These are phyloP conservation scores for Neoboletus subvelutipes DNA, from an alignment of 768 basidiomycete species.

Conservation along the genomic window DNA sequence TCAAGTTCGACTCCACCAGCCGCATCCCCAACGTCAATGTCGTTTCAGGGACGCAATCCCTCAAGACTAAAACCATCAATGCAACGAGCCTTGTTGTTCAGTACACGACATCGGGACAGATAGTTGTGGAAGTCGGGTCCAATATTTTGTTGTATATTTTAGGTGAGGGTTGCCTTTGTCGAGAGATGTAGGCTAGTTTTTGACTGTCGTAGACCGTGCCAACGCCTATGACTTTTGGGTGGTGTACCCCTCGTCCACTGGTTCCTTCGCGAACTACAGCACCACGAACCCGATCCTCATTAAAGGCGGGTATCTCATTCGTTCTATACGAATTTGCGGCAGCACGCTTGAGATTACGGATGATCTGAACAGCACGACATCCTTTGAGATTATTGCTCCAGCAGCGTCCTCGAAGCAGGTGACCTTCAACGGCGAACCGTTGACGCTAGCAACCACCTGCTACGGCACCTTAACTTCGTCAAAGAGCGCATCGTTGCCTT, in stretches of 20 bases:
- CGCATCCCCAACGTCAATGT: slow-evolving; percentile 21
- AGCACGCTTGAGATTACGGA: slow-evolving; percentile 43
- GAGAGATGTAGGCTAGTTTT: neutral
- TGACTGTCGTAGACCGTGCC: slow-evolving; percentile 39
- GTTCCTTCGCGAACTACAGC: slow-evolving; percentile 35
- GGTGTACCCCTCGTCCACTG: slow-evolving; percentile 39
- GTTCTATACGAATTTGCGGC: slow-evolving; percentile 37
- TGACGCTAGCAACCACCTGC: slow-evolving; percentile 36
- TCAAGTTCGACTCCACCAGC: slow-evolving; percentile 34
- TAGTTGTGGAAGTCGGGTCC: slow-evolving; percentile 43
- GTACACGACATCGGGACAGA: slow-evolving; percentile 47
- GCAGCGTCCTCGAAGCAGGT: slow-evolving; percentile 37
- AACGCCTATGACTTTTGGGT: slow-evolving; percentile 55
- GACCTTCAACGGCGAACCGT: slow-evolving; percentile 42
- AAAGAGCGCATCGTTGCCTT: slow-evolving; percentile 11
- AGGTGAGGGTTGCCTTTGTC: slow-evolving; percentile 30
- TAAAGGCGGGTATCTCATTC: slow-evolving; percentile 49
- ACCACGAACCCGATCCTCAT: slow-evolving; percentile 46
- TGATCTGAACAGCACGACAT: slow-evolving; percentile 43
- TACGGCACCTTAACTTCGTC: slow-evolving; percentile 41
- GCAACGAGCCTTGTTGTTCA: slow-evolving; percentile 41
- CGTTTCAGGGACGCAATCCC: slow-evolving; percentile 26
- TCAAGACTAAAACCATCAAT: slow-evolving; percentile 38
- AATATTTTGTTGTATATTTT: slow-evolving; percentile 44
- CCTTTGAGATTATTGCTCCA: slow-evolving; percentile 50